Evolutionary conservation across 2,329 filamentous ascomycete genomes (phyloP).

Genomic region (Fusarium sp.): DNA sequence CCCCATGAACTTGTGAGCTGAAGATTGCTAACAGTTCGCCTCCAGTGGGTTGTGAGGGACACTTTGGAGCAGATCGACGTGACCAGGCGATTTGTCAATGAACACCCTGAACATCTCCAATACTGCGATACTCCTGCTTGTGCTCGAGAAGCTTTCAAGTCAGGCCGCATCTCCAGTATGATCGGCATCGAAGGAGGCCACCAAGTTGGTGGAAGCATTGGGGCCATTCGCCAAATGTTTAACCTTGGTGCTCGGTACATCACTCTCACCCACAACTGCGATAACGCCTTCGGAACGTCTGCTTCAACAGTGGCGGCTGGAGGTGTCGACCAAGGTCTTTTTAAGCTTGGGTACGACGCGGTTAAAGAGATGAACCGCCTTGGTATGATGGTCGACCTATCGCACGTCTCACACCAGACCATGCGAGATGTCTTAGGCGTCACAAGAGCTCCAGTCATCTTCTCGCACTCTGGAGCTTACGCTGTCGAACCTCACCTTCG

Average conservation of each 20-base stretch:
- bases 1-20: neutral
- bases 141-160: conserved; percentile 45
- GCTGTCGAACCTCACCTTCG: conserved; percentile 47
- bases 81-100: conserved; percentile 42
- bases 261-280: conserved; percentile 50
- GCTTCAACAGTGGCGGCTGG: conserved; percentile 45
- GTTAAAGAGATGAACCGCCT: conserved; percentile 52
- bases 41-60: conserved; percentile 17
- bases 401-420: conserved; percentile 45
- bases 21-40: neutral
- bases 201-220: conserved; percentile 49
- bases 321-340: conserved; percentile 38
- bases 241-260: conserved; percentile 54
- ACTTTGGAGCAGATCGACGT: conserved; percentile 50
- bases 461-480: conserved; percentile 47
- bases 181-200: conserved; percentile 53
- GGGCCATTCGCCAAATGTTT: conserved; percentile 49
- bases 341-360: conserved; percentile 41
- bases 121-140: conserved; percentile 44
- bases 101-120: conserved; percentile 37
- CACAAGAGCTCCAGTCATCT: conserved; percentile 45
- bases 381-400: conserved; percentile 50
- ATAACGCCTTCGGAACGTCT: conserved; percentile 47
- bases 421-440: conserved; percentile 46
- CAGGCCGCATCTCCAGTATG: conserved; percentile 50